Evolutionary conservation across 2,329 filamentous ascomycete genomes (phyloP).

Genomic region (Stachybotrys chartarum): DNA sequence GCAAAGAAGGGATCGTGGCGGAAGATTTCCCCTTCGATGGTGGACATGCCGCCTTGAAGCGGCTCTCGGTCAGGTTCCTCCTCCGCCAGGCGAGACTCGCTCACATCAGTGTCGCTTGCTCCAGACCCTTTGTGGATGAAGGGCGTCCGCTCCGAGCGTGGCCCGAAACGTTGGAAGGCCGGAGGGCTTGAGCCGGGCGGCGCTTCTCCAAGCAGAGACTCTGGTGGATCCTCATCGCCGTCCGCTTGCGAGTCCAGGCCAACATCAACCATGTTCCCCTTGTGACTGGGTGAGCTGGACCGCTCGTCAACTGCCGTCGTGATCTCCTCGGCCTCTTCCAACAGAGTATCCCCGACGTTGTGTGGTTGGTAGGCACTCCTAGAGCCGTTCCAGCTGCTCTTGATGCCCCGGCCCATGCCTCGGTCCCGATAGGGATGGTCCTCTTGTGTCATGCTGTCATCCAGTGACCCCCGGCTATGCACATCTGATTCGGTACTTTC

Average conservation of each 20-base stretch:
- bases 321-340: slow-evolving; percentile 37
- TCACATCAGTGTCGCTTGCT: slow-evolving; percentile 41
- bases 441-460: slow-evolving; percentile 20
- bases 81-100: slow-evolving; percentile 26
- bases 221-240: slow-evolving; percentile 50
- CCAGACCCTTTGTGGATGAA: slow-evolving; percentile 34
- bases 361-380: slow-evolving; percentile 29
- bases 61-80: slow-evolving; percentile 25
- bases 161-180: slow-evolving; percentile 54
- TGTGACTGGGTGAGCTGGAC: slow-evolving; percentile 25
- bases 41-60: slow-evolving; percentile 37
- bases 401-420: slow-evolving; percentile 45
- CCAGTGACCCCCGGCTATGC: slow-evolving; percentile 30
- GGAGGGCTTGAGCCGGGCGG: slow-evolving; percentile 47
- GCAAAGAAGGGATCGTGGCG: slow-evolving; percentile 88
- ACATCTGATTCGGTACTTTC: slow-evolving; percentile 76
- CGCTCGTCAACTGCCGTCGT: slow-evolving; percentile 23
- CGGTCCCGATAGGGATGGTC: slow-evolving; percentile 36
- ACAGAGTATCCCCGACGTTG: slow-evolving; percentile 20
- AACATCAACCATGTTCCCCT: slow-evolving; percentile 77
- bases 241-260: slow-evolving; percentile 65
- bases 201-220: slow-evolving; percentile 50
- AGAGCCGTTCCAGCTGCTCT: slow-evolving; percentile 58
- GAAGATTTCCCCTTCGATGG: slow-evolving; percentile 61
- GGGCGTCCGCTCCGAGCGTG: slow-evolving; percentile 27